phyloP scores from a whole-genome alignment of 257 asterid genomes.

The Phtheirospermum japonicum region DNA sequence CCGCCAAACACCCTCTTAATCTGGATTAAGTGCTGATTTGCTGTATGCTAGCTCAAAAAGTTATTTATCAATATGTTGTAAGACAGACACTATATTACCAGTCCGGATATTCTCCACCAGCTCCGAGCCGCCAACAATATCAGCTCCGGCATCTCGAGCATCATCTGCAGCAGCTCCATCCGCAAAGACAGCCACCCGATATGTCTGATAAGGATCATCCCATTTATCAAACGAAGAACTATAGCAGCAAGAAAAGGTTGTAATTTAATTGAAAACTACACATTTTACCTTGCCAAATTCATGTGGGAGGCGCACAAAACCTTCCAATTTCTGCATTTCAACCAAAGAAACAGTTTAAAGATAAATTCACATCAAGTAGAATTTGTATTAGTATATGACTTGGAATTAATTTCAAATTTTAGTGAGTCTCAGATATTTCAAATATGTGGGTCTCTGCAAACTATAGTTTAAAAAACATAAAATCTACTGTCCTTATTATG shows the following conservation, averaged over 20 bases:
- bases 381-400: conserved; percentile 11
- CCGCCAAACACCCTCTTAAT: neutral
- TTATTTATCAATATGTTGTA: conserved; percentile 7
- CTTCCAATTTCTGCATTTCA: conserved; percentile 73
- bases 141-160: conserved; percentile 95
- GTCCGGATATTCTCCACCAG: conserved; percentile 66
- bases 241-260: conserved; percentile 23
- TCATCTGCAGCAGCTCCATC: conserved; percentile 98
- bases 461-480: neutral
- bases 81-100: conserved; percentile 42
- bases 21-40: conserved; percentile 9
- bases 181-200: conserved; percentile 87
- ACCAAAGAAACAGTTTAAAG: conserved; percentile 22
- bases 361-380: conserved; percentile 14
- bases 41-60: conserved; percentile 17
- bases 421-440: neutral
- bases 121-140: conserved; percentile 91
- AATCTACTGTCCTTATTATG: neutral
- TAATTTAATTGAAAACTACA: conserved; percentile 7
- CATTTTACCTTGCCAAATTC: conserved; percentile 83
- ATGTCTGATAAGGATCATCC: conserved; percentile 46
- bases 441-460: neutral
- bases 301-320: conserved; percentile 84
- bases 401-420: neutral
- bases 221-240: conserved; percentile 31